These are phyloP conservation scores for Coprinopsis cinerea DNA, from an alignment of 768 basidiomycete species.

Conservation along the genomic window DNA sequence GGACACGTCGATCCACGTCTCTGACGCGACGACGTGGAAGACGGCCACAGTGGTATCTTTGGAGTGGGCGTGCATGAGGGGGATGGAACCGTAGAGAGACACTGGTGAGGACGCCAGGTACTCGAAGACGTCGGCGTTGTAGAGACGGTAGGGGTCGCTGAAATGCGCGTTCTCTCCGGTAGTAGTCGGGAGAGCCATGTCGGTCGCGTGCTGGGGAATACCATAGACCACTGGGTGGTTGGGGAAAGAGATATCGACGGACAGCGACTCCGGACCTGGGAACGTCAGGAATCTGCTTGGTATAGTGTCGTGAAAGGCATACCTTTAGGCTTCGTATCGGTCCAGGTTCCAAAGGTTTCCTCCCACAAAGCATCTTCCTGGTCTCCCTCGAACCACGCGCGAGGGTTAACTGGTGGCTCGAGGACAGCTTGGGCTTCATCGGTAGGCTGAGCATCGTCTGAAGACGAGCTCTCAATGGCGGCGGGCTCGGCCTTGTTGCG, in stretches of 20 bases:
- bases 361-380: conserved; percentile 84
- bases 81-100: conserved; percentile 88
- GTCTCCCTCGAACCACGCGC: conserved; percentile 87
- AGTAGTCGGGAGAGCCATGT: conserved; percentile 83
- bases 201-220: conserved; percentile 93
- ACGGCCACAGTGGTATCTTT: conserved; percentile 83
- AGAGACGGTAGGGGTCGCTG: conserved; percentile 90
- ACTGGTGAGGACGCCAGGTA: conserved; percentile 77
- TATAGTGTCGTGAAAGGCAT: conserved; percentile 7
- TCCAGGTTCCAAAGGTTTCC: conserved; percentile 82
- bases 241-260: conserved; percentile 90
- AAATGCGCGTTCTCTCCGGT: conserved; percentile 71
- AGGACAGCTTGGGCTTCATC: conserved; percentile 48
- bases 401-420: conserved; percentile 38
- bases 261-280: conserved; percentile 91
- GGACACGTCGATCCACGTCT: conserved; percentile 91
- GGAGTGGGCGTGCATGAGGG: conserved; percentile 90
- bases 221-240: conserved; percentile 89
- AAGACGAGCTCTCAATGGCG: conserved; percentile 37
- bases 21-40: conserved; percentile 82
- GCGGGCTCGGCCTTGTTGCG: conserved; percentile 52
- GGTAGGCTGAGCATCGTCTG: conserved; percentile 38
- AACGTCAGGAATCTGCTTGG: conserved; percentile 2
- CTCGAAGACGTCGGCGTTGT: conserved; percentile 95
- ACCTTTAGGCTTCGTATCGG: conserved; percentile 96